Percentiles rank a stretch among this genome's conserved stretches.
Conservation (phyloP, 345 rosid genomes). For the Citrus hindsii region DNA sequence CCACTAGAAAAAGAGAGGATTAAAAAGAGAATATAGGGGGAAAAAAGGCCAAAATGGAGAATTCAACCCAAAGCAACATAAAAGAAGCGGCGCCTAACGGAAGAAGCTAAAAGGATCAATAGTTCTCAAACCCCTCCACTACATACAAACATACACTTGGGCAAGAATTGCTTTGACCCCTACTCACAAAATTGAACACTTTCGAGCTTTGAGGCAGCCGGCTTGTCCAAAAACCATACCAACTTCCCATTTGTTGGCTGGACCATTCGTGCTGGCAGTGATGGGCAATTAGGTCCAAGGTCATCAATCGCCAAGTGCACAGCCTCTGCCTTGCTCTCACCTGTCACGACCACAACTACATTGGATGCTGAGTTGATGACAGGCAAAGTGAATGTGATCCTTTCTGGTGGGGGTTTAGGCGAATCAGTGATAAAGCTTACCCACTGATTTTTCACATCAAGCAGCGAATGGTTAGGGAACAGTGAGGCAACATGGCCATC, state of each 20-base stretch:
- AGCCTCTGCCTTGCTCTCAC: constrained; percentile 75
- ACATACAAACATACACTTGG: constrained; percentile 30
- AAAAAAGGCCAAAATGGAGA: constrained; percentile 28
- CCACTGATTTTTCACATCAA: constrained; percentile 66
- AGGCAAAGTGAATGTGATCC: constrained; percentile 88
- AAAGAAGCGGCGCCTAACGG: constrained; percentile 3
- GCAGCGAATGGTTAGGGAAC: constrained; percentile 66
- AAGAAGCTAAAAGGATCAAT: constrained; percentile 19
- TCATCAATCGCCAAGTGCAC: constrained; percentile 60
- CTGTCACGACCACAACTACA: constrained; percentile 67
- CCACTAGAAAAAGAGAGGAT: constrained; percentile 4
- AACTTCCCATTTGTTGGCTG: constrained; percentile 62
- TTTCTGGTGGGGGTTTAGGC: constrained; percentile 85
- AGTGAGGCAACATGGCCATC: constrained; percentile 93
- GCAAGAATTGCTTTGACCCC: constrained; percentile 19
- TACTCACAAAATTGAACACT: constrained; percentile 34
- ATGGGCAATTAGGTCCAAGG: constrained; percentile 30
- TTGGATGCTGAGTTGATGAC: constrained; percentile 87
- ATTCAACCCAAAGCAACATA: constrained; percentile 14
- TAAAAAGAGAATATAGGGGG: neutral
- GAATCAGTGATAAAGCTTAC: constrained; percentile 69
- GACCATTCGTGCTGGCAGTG: constrained; percentile 65
- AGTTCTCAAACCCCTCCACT: constrained; percentile 25
- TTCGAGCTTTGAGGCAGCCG: constrained; percentile 68
- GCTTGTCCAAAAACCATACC: constrained; percentile 85